Base-by-base conservation (phyloP, 2,329 filamentous ascomycete genomes). In the Hypoxylon sp. region DNA sequence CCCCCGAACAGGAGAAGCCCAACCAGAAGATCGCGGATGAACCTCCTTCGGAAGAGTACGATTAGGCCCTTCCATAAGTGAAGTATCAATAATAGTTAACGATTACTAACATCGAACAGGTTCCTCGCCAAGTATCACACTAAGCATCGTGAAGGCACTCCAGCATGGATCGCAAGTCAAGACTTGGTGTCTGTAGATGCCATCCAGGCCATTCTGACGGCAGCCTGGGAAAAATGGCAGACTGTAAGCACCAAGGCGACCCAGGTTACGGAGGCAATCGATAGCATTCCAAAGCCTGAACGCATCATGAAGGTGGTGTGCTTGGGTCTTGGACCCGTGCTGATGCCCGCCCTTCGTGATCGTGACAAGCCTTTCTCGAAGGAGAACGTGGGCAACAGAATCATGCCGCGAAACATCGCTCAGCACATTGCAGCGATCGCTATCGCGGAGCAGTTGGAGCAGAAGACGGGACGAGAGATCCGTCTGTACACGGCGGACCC, bases 401-500 rank as follows among this genome's bases (percentile, higher is more conserved):
- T 67, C 9, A 22, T 11, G 11, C 55, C 67, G 13, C 51, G 59
- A 19, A 68, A 56, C 22, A 29, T 70, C 3, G 62, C 68, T 5
- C 68, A 69, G 39, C 65, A 69, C 24, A 39, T 66, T 10, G 66
- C 66, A 1, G 68, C 65, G 3, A 29, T 71, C 1, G 66, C 68
- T 1, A 58, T 67, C 3, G 59, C 46, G 11, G 66, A 62, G 39
- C 59, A 59, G 19, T 17, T 71, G 4, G 19, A 58, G 19, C 35
- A 24, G 22, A 68, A 61, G 22, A 66, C 68, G 4, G 33, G 47
- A 1, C n/a, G 50, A 14, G 3, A 33, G n/a, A 47, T 68, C 2
- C 29, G 4, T 3, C 55, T 71, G 9, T 71, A 67, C 19, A 62
- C 68, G 1, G 58, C 68, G 3, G 68, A 71, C 17, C 65, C 63